A percentile compares a stretch with the other conserved stretches of the same genome.
Conservation (phyloP, 2,329 filamentous ascomycete genomes). For the Trichocomaceae sp. region DNA sequence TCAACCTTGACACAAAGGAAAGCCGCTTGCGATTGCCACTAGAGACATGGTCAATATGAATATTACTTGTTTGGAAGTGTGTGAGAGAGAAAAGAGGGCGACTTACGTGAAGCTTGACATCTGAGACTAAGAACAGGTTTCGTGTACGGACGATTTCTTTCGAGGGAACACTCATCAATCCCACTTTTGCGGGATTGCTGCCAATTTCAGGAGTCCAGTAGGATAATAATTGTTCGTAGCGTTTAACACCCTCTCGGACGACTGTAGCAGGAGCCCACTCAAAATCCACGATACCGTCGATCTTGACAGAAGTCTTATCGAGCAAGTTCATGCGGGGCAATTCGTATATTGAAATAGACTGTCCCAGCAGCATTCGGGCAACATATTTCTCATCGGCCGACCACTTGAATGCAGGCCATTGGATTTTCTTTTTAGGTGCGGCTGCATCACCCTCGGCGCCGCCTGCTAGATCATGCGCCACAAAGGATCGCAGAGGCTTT, state of each 20-base stretch:
- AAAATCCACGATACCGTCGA: slow-evolving; percentile 94
- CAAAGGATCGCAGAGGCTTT: slow-evolving; percentile 86
- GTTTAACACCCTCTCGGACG: slow-evolving; percentile 76
- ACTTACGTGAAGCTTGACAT: slow-evolving; percentile 76
- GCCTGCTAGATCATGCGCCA: slow-evolving; percentile 71
- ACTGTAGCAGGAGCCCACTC: slow-evolving; percentile 89
- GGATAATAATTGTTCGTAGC: slow-evolving; percentile 91
- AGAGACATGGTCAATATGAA: background rate
- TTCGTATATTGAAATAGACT: slow-evolving; percentile 88
- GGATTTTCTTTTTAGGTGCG: slow-evolving; percentile 76
- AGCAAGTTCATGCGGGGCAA: slow-evolving; percentile 81
- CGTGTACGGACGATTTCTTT: slow-evolving; percentile 91
- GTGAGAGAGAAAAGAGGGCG: background rate
- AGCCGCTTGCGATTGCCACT: slow-evolving; percentile 85
- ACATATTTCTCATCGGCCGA: slow-evolving; percentile 96
- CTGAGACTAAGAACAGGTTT: slow-evolving; percentile 96
- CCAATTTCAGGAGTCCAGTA: slow-evolving; percentile 99
- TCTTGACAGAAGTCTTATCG: slow-evolving; percentile 88
- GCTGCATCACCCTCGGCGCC: slow-evolving; percentile 55
- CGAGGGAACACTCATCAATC: slow-evolving; percentile 89
- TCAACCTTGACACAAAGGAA: slow-evolving; percentile 99
- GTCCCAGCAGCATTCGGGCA: slow-evolving; percentile 77
- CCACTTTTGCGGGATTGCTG: slow-evolving; percentile 95
- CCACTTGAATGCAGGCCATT: slow-evolving; percentile 99
- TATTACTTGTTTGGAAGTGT: background rate